Conservation (phyloP, 768 basidiomycete species). For the Tylopilus sp. region DNA sequence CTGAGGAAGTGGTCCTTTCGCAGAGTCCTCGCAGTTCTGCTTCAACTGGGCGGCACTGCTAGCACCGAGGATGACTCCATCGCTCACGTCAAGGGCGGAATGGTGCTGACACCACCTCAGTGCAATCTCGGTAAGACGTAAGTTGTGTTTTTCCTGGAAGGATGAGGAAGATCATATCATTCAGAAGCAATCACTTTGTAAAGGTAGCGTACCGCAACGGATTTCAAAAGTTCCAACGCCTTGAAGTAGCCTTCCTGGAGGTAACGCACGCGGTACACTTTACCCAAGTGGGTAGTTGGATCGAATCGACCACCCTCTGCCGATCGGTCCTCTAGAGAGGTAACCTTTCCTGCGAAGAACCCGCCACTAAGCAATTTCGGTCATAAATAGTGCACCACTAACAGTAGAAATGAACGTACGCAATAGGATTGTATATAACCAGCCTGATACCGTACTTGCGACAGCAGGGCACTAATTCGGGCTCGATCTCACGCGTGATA, state of each 20-base stretch:
- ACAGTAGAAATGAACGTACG: constrained; percentile 26
- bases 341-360: constrained; percentile 45
- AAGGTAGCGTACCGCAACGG: constrained; percentile 35
- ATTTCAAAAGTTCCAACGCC: constrained; percentile 40
- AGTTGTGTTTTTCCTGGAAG: constrained; percentile 30
- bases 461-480: constrained; percentile 53
- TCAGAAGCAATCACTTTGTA: neutral
- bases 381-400: neutral
- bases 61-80: constrained; percentile 50
- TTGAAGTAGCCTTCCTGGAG: constrained; percentile 41
- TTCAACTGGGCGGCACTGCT: constrained; percentile 43
- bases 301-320: constrained; percentile 43
- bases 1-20: constrained; percentile 52
- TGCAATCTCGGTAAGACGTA: constrained; percentile 53
- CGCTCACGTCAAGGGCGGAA: constrained; percentile 38
- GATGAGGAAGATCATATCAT: too few species aligned
- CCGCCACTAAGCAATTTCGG: constrained; percentile 1
- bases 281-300: constrained; percentile 34
- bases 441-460: constrained; percentile 56
- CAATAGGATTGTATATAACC: constrained; percentile 56
- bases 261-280: constrained; percentile 46
- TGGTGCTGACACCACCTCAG: constrained; percentile 64
- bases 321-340: constrained; percentile 28
- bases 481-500: constrained; percentile 44
- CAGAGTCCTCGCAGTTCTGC: constrained; percentile 43